These are phyloP conservation scores for Colletotrichum higginsianum DNA, from an alignment of 2,329 filamentous ascomycete genomes.

Conservation along the genomic window DNA sequence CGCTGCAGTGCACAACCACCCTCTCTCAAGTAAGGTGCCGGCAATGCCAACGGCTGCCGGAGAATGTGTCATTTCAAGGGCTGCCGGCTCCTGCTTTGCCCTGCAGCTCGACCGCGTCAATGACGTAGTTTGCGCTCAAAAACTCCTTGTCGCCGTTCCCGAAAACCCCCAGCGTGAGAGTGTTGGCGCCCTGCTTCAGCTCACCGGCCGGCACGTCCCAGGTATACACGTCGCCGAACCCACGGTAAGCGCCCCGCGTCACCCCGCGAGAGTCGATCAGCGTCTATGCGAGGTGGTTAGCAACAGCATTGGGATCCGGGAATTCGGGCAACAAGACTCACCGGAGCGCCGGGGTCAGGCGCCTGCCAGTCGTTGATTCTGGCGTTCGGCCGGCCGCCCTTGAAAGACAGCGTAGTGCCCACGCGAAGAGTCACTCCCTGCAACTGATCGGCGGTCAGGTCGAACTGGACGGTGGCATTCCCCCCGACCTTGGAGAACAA, in stretches of 20 bases:
- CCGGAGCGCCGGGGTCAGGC: conserved; percentile 49
- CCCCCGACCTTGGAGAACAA: conserved; percentile 65
- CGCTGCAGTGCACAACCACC: background rate
- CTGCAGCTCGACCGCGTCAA: conserved; percentile 40
- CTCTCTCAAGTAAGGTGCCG: background rate
- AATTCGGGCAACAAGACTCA: conserved; percentile 49
- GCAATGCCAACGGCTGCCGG: background rate
- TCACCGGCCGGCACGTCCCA: conserved; percentile 65
- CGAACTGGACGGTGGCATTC: conserved; percentile 66
- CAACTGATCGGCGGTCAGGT: conserved; percentile 57
- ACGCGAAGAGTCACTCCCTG: conserved; percentile 66
- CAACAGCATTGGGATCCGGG: conserved; percentile 37
- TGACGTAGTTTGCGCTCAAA: conserved; percentile 61
- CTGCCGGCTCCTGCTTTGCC: conserved; percentile 8
- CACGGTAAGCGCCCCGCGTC: conserved; percentile 71
- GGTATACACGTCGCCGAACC: conserved; percentile 70
- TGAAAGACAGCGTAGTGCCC: conserved; percentile 71
- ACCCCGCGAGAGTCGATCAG: conserved; percentile 70
- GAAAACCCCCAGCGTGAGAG: conserved; percentile 67
- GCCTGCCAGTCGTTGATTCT: conserved; percentile 53
- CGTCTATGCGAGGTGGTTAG: conserved; percentile 28
- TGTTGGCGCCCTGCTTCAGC: conserved; percentile 66
- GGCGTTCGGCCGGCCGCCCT: conserved; percentile 66
- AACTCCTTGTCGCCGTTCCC: conserved; percentile 64
- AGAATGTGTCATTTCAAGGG: background rate